Base-by-base conservation (phyloP, 2,329 filamentous ascomycete species). In the Pseudocercospora musae region DNA sequence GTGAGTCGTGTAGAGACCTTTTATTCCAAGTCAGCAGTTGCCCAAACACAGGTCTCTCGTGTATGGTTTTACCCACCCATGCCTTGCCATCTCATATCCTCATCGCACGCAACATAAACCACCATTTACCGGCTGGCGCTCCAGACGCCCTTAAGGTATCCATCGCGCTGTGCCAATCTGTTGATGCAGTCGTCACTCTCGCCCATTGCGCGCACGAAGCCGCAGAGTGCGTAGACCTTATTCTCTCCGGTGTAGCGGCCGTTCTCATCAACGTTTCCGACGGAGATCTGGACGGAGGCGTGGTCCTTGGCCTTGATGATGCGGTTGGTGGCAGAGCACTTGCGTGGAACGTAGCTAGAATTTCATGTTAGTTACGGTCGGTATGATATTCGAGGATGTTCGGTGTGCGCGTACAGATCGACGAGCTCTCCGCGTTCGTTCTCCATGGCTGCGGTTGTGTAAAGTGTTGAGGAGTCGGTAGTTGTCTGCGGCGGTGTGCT, bases 261-360 rank as follows among this genome's bases (percentile, higher is more conserved):
- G 85, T 93, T 96, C 89, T 99, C 95, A 82, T 98, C 94, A 76
- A 99, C 95, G 86, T 97, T 98, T 82, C 89, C 94, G 79, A 99
- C 85, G 75, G 89, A 91, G 82, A 99, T 92, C 84, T 99, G 95
- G 75, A 98, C 95, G 69, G 91, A 96, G 76, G 92, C 94, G 87
- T 99, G 95, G 85, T 99, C 95, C 86, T 98, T 97, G 86, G 95
- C 92, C 87, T 97, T 97, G 89, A 99, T 98, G 87, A 98, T 97
- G 84, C 95, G 92, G 91, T 96, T 96, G 82, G 94, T 96, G 76
- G 93, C 93, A 82, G 87, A 92, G 91, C 94, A 98, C 87, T 97
- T 98, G 87, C 94, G 92, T 80, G 92, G 92, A 86, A 96, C 91
- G 89, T 96, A 96, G 81, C 92, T 96, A 78, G 69, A 60, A 58